A percentile compares a stretch with the other conserved stretches of the same genome.
Conservation (phyloP, 805 yeast species). For the Kluyveromyces aestuarii region DNA sequence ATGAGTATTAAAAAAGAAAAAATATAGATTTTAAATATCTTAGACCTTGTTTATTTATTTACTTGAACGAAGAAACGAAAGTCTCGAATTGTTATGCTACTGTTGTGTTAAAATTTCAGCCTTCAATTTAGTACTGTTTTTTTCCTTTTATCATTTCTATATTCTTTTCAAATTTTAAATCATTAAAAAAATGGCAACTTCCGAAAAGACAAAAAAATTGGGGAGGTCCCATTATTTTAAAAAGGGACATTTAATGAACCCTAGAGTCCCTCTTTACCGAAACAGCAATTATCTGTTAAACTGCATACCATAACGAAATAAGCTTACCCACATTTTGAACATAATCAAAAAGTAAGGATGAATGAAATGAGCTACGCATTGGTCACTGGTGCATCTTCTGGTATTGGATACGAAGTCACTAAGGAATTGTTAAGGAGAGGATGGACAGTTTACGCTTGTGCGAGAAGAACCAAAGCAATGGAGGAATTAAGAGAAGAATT, state of each 20-base stretch:
- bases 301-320: too few relatives aligned
- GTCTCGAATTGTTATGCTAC: background rate
- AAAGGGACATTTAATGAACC: too few relatives aligned
- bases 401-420: slow-evolving; percentile 46
- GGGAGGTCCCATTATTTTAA: background rate
- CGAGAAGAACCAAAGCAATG: slow-evolving; percentile 59
- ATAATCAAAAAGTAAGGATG: background rate
- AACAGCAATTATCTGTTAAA: too few relatives aligned
- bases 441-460: slow-evolving; percentile 61
- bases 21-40: background rate
- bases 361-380: slow-evolving; percentile 34
- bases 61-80: background rate
- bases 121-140: background rate
- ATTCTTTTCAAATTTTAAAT: background rate
- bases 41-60: background rate
- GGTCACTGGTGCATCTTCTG: slow-evolving; percentile 53
- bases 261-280: too few relatives aligned
- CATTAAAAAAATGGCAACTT: background rate
- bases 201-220: background rate
- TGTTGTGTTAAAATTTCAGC: background rate
- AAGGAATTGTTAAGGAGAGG: slow-evolving; percentile 41
- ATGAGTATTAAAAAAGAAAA: background rate
- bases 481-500: slow-evolving; percentile 31
- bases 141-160: background rate
- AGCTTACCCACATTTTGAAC: background rate